Conservation (phyloP, 2,329 filamentous ascomycete genomes). For the Ramularia endophylla region DNA sequence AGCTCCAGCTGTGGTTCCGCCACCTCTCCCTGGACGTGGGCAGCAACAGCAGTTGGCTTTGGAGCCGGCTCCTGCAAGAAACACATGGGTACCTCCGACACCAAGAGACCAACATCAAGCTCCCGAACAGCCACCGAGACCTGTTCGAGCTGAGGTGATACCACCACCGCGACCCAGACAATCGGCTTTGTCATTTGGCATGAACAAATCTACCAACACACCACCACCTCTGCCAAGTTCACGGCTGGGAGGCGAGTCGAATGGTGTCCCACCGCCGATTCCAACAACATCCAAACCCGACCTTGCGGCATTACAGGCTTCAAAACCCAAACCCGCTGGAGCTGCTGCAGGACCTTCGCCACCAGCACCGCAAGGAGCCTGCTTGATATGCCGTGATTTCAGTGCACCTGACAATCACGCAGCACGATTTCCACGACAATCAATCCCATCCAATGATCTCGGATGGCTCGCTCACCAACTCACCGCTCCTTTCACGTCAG, state of each 20-base stretch:
- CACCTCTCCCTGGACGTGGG: conserved; percentile 5
- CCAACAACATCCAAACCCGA: conserved; percentile 53
- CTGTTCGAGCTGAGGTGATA: conserved; percentile 22
- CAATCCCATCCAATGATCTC: conserved; percentile 62
- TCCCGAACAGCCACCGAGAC: conserved; percentile 8
- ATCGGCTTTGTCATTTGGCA: conserved; percentile 25
- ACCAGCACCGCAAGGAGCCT: conserved; percentile 36
- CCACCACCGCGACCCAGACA: conserved; percentile 19
- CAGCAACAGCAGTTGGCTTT: not conserved
- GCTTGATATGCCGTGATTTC: conserved; percentile 83
- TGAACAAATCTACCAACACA: conserved; percentile 18
- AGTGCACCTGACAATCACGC: conserved; percentile 74
- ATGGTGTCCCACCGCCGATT: conserved; percentile 43
- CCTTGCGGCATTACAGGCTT: conserved; percentile 50
- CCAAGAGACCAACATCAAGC: conserved; percentile 7
- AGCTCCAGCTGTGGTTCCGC: conserved; percentile 7
- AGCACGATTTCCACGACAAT: conserved; percentile 65
- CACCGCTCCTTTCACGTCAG: conserved; percentile 74
- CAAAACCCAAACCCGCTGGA: conserved; percentile 38
- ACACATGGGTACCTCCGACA: not conserved
- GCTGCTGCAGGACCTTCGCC: conserved; percentile 11
- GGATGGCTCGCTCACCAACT: conserved; percentile 71
- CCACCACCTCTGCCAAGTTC: conserved; percentile 9
- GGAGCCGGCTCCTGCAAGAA: not conserved
- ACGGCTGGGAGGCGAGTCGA: conserved; percentile 10